These are phyloP conservation scores for Eimeria acervulina DNA, from an alignment of 169 alveolate genomes.

Conservation along the genomic window DNA sequence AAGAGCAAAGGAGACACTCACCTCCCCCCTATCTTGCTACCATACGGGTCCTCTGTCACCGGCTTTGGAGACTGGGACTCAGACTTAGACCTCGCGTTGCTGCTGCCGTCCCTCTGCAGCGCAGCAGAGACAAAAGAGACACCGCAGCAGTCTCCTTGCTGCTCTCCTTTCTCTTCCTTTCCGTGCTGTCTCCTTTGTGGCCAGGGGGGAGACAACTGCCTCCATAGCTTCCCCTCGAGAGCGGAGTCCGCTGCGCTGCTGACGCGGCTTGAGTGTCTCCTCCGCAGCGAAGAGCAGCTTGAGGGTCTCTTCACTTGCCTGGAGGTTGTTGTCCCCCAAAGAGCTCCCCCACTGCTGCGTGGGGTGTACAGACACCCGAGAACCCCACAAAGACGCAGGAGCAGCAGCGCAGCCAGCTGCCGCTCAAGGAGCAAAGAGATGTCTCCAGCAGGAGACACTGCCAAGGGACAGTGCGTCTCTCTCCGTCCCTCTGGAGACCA, in stretches of 20 bases:
- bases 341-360: constrained; percentile 33
- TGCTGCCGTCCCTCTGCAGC: constrained; percentile 42
- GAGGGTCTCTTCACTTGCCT: neutral
- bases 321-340: neutral
- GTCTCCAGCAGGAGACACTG: neutral
- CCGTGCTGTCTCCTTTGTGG: neutral
- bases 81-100: constrained; percentile 45
- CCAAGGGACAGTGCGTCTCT: neutral
- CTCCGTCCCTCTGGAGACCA: neutral
- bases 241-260: neutral
- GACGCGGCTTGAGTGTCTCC: constrained; percentile 4
- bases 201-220: neutral
- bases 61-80: constrained; percentile 50
- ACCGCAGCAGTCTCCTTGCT: neutral
- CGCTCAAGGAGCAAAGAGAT: neutral
- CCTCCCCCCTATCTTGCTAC: constrained; percentile 1
- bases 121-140: neutral
- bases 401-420: neutral
- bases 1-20: neutral
- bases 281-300: neutral
- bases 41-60: constrained; percentile 39
- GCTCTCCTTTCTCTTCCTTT: neutral
- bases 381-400: neutral
- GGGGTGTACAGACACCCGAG: constrained; percentile 58
- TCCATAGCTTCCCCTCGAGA: neutral